phyloP scores from a whole-genome alignment of 2,329 filamentous ascomycete genomes.

The Cladobotryum mycophilum region DNA sequence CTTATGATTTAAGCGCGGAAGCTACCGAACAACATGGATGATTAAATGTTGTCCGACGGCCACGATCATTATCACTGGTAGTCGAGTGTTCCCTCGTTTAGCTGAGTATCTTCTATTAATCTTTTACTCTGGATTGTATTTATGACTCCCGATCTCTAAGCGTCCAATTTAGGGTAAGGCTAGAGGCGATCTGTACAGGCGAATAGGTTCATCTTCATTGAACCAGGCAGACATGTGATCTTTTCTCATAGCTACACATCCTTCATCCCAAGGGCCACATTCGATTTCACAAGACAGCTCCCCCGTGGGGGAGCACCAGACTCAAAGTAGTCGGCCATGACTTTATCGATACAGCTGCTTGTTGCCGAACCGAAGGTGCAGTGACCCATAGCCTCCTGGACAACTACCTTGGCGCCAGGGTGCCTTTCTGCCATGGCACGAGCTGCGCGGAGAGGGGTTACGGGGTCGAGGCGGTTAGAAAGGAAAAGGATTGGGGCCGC shows the following conservation, averaged over 20 bases:
- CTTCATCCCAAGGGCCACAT: conserved; percentile 16
- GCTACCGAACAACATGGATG: too few relatives aligned
- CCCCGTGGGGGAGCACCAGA: conserved; percentile 21
- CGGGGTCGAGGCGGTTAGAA: conserved; percentile 37
- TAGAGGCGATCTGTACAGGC: conserved; percentile 1
- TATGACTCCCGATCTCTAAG: background rate
- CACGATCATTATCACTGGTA: too few relatives aligned
- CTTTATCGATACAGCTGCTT: conserved; percentile 17
- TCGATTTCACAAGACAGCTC: conserved; percentile 10
- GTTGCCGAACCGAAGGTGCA: conserved; percentile 11
- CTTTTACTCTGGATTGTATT: too few relatives aligned
- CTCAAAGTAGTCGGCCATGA: conserved; percentile 24
- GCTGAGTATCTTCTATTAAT: too few relatives aligned
- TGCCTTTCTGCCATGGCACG: conserved; percentile 23
- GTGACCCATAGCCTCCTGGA: conserved; percentile 26
- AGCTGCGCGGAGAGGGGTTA: conserved; percentile 37
- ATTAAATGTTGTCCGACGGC: too few relatives aligned
- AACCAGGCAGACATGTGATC: conserved; percentile 5
- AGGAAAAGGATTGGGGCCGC: conserved; percentile 39
- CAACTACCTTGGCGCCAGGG: conserved; percentile 22
- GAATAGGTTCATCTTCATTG: background rate
- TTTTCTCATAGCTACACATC: conserved; percentile 1
- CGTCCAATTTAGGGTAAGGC: background rate
- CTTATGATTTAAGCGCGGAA: too few relatives aligned
- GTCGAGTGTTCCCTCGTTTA: too few relatives aligned